phyloP scores from a whole-genome alignment of 2,329 filamentous ascomycete genomes.

The Apiospora phragmitis region DNA sequence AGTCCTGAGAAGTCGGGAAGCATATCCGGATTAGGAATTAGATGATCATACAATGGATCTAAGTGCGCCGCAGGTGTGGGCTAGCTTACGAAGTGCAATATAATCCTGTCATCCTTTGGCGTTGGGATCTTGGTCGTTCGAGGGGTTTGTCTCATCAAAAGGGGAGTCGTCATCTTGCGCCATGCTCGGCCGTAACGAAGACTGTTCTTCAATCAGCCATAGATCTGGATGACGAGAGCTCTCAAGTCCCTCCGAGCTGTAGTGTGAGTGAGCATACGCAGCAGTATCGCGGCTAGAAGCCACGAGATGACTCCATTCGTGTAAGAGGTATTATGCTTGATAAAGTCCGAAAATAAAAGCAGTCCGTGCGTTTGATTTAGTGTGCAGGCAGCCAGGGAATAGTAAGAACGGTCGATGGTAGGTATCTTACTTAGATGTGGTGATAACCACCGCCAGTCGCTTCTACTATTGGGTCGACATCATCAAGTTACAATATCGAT shows the following conservation, averaged over 20 bases:
- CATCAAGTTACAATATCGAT: not conserved
- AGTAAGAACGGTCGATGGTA: not conserved
- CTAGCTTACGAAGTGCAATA: conserved; percentile 75
- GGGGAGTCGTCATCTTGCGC: conserved; percentile 5
- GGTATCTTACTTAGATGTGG: too few species aligned
- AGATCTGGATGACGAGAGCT: not conserved
- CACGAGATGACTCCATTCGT: not conserved
- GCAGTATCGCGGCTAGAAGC: not conserved
- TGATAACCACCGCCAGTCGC: not conserved
- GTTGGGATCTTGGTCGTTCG: conserved; percentile 24
- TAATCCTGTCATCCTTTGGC: conserved; percentile 64
- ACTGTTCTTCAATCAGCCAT: not conserved
- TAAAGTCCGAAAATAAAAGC: not conserved
- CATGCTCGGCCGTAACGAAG: not conserved
- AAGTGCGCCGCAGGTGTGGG: conserved; percentile 10
- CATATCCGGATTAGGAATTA: conserved; percentile 10
- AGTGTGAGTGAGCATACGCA: not conserved
- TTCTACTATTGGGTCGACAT: too few species aligned
- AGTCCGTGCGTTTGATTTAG: not conserved
- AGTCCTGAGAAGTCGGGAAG: conserved; percentile 52
- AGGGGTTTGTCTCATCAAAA: not conserved
- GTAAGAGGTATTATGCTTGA: not conserved
- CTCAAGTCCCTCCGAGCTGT: not conserved
- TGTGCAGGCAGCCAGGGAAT: not conserved
- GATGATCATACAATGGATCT: not conserved